Evolutionary conservation across 176 grass and related monocot genomes (phyloP).

Genomic region (Leersia perrieri): DNA sequence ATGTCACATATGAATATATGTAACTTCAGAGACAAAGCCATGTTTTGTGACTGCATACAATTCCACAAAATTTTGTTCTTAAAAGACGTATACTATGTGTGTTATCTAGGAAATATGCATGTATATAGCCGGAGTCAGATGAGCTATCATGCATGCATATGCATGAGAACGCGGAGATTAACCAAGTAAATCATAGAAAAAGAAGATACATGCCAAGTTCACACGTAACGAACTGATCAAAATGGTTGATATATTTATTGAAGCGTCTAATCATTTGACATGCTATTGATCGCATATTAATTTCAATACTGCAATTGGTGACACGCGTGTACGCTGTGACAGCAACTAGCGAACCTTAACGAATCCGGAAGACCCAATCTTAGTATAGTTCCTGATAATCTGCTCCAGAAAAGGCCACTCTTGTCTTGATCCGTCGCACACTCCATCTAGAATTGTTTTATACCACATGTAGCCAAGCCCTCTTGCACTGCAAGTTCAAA

Average conservation of each 20-base stretch:
- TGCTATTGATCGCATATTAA: neutral
- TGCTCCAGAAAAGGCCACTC: slow-evolving; percentile 42
- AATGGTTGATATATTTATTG: neutral
- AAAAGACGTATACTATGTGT: neutral
- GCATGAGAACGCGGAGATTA: neutral
- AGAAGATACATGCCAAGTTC: slow-evolving; percentile 30
- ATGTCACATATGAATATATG: too few relatives aligned
- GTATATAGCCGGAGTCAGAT: neutral
- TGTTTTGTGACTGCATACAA: neutral
- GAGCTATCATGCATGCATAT: neutral
- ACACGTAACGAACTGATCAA: neutral
- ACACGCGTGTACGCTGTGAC: neutral
- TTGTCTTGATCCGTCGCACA: slow-evolving; percentile 52
- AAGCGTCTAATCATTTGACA: slow-evolving; percentile 1
- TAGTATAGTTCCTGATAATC: neutral
- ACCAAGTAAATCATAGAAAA: slow-evolving; percentile 10
- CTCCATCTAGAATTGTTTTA: slow-evolving; percentile 16
- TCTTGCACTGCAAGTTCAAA: slow-evolving; percentile 31
- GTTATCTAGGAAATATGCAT: neutral
- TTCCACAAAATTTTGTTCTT: neutral
- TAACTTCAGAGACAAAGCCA: neutral
- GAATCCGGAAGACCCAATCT: slow-evolving; percentile 6
- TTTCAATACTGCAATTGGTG: neutral
- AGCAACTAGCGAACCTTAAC: neutral
- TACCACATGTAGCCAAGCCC: neutral